A percentile compares a stretch with the other conserved stretches of the same genome.
Conservation (phyloP, 768 basidiomycete species). For the Macrolepiota fuliginosa region DNA sequence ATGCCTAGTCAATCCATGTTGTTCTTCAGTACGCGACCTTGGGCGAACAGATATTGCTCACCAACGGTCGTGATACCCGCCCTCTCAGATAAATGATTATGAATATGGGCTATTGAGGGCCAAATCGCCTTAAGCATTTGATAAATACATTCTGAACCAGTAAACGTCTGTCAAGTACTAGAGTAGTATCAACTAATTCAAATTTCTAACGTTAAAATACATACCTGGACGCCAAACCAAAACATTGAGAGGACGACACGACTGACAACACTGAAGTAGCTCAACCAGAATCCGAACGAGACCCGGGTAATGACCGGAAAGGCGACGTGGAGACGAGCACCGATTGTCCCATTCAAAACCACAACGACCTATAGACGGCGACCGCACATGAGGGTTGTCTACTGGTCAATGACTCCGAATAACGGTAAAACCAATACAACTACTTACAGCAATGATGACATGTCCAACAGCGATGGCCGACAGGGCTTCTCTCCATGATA, state of each 20-base stretch:
- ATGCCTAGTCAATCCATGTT: conserved; percentile 54
- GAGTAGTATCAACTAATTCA: background rate
- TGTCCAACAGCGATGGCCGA: conserved; percentile 72
- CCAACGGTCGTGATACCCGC: conserved; percentile 66
- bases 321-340: conserved; percentile 73
- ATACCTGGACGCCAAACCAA: conserved; percentile 76
- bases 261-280: conserved; percentile 82
- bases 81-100: conserved; percentile 56
- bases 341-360: conserved; percentile 76
- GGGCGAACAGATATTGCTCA: conserved; percentile 19
- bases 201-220: background rate
- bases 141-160: conserved; percentile 70
- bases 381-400: too few species aligned
- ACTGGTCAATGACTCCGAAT: too few species aligned
- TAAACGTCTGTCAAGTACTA: conserved; percentile 36
- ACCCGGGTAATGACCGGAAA: conserved; percentile 78
- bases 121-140: conserved; percentile 85
- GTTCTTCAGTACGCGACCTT: background rate
- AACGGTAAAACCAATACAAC: background rate
- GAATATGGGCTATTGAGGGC: conserved; percentile 65
- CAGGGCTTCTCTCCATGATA: conserved; percentile 73
- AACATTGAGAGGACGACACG: conserved; percentile 78
- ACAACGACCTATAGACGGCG: conserved; percentile 50
- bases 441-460: conserved; percentile 58
- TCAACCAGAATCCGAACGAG: conserved; percentile 88